Evolutionary conservation across 352 stramenopile genomes (phyloP).

Genomic region (Elongisporangium anandrum): DNA sequence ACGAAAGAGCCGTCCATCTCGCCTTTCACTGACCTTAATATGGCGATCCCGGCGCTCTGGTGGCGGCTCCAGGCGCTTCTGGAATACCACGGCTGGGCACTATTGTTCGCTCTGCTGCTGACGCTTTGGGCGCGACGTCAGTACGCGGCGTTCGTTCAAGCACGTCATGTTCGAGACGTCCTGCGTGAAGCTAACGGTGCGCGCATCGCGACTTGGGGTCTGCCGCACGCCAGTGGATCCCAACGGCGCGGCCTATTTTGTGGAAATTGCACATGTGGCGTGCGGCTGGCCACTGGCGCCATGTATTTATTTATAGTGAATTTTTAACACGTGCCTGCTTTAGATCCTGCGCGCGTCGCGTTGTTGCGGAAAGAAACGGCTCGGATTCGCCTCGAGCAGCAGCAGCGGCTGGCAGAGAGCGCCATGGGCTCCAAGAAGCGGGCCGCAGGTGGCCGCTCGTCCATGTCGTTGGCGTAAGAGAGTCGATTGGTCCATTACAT

Average conservation of each 20-base stretch:
- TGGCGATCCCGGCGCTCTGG: slow-evolving; percentile 14
- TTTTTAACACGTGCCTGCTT: slow-evolving; percentile 4
- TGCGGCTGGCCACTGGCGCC: slow-evolving; percentile 14
- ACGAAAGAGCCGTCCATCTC: background rate
- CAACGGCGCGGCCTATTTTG: background rate
- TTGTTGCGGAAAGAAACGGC: slow-evolving; percentile 51
- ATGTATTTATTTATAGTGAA: slow-evolving; percentile 10
- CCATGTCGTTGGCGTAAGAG: background rate
- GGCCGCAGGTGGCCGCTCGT: slow-evolving; percentile 4
- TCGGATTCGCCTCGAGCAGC: slow-evolving; percentile 52
- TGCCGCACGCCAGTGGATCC: background rate
- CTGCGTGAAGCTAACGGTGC: slow-evolving; percentile 52
- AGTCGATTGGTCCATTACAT: no score
- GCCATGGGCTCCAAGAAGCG: slow-evolving; percentile 24
- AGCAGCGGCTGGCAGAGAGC: slow-evolving; percentile 32
- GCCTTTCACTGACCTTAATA: background rate
- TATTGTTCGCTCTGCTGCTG: slow-evolving; percentile 27
- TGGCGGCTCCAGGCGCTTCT: slow-evolving; percentile 18
- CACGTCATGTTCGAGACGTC: slow-evolving; percentile 20
- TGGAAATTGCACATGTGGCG: slow-evolving; percentile 3
- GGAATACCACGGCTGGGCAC: slow-evolving; percentile 51
- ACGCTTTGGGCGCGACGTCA: slow-evolving; percentile 19
- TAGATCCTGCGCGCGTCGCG: slow-evolving; percentile 51
- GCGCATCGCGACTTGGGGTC: slow-evolving; percentile 2
- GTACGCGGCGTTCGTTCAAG: slow-evolving; percentile 23